Evolutionary conservation across 805 yeast species (phyloP).

Genomic region (Tetrapisispora pingtungensis): DNA sequence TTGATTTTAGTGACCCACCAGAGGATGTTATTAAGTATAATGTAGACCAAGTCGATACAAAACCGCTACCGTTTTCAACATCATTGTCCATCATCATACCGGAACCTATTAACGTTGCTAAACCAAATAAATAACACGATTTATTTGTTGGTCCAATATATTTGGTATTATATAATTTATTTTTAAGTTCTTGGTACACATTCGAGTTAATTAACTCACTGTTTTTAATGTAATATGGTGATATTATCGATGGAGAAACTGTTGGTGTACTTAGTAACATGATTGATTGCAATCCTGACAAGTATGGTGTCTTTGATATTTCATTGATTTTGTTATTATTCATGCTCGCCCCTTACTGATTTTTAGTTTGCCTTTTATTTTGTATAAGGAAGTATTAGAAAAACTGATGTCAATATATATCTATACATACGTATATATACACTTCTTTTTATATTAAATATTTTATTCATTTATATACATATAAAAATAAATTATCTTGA

Average conservation of each 20-base stretch:
- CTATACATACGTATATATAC: too few species aligned
- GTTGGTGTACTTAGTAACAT: conserved; percentile 32
- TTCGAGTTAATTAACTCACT: conserved; percentile 2
- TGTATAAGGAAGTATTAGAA: too few species aligned
- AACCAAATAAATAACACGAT: conserved; percentile 46
- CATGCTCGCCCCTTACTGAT: not conserved
- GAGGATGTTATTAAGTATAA: conserved; percentile 68
- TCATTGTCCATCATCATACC: conserved; percentile 74
- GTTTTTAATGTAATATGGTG: conserved; percentile 7
- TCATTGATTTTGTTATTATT: conserved; percentile 1
- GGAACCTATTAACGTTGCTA: conserved; percentile 55
- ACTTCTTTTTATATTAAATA: not conserved
- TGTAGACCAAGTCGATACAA: conserved; percentile 70
- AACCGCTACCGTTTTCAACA: conserved; percentile 68
- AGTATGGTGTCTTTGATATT: conserved; percentile 36
- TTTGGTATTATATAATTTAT: conserved; percentile 5
- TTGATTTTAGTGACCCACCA: conserved; percentile 37
- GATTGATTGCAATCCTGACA: conserved; percentile 35
- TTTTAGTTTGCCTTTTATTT: too few species aligned
- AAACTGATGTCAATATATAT: too few species aligned
- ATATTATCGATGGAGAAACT: conserved; percentile 24
- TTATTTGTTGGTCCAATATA: conserved; percentile 28
- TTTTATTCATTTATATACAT: not conserved
- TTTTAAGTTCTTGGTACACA: not conserved
- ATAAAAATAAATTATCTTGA: not conserved